A percentile compares a stretch with the other conserved stretches of the same genome.
These are phyloP conservation scores for Mucor lusitanicus DNA, from an alignment of 371 early-diverging fungal genomes.

Conservation along the genomic window DNA sequence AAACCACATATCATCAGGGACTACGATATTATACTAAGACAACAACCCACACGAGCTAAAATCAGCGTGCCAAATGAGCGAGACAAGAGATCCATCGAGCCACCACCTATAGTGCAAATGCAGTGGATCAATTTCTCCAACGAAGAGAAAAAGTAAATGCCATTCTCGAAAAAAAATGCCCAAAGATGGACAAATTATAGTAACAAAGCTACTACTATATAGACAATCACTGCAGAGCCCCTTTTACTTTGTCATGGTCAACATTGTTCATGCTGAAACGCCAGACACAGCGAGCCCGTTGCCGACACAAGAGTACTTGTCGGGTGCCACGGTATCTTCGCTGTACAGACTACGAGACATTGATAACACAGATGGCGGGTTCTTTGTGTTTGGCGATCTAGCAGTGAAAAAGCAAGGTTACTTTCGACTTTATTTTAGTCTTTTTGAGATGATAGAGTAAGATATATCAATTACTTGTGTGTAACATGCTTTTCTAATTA, in stretches of 20 bases:
- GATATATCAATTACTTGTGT: constrained; percentile 10
- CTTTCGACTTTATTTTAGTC: constrained; percentile 83
- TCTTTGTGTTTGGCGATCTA: constrained; percentile 95
- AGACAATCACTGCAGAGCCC: constrained; percentile 55
- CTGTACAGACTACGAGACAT: constrained; percentile 44
- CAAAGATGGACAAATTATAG: not conserved
- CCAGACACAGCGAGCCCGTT: constrained; percentile 11
- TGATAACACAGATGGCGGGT: constrained; percentile 78
- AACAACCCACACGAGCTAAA: constrained; percentile 29
- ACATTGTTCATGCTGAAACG: constrained; percentile 28
- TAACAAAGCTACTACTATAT: constrained; percentile 11
- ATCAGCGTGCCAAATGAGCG: constrained; percentile 13
- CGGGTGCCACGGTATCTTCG: constrained; percentile 53
- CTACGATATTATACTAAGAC: constrained; percentile 16
- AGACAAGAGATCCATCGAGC: constrained; percentile 50
- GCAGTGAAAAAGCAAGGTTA: constrained; percentile 87
- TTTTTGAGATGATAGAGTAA: constrained; percentile 86
- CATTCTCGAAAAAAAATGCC: not conserved
- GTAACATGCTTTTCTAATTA: not conserved
- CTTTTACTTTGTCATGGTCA: constrained; percentile 47
- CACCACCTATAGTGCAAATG: constrained; percentile 50
- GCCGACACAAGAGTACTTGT: constrained; percentile 33
- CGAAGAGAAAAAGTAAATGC: constrained; percentile 43
- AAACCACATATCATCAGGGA: not conserved
- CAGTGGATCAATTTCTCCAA: constrained; percentile 32